These are phyloP conservation scores for Leishmania tropica DNA, from an alignment of 208 protist genomes.

Conservation along the genomic window DNA sequence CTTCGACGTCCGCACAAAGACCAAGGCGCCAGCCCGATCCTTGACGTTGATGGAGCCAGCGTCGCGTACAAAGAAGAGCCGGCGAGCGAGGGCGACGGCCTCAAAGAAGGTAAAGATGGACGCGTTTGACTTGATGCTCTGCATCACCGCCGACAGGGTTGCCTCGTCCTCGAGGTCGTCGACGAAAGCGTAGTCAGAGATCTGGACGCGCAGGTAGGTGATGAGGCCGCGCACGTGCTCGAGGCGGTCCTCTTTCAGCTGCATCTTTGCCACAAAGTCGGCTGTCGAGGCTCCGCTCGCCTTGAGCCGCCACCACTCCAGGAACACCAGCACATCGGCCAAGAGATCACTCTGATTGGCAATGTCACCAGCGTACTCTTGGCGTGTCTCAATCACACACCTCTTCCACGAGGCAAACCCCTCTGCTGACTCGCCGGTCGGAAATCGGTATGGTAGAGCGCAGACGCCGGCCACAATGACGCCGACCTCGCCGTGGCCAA, in stretches of 20 bases:
- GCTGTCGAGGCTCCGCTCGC: slow-evolving; percentile 41
- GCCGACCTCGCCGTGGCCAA: slow-evolving; percentile 80
- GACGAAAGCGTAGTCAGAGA: slow-evolving; percentile 86
- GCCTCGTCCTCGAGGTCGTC: slow-evolving; percentile 50
- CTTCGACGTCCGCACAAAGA: slow-evolving; percentile 90
- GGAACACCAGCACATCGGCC: slow-evolving; percentile 77
- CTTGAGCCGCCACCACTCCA: slow-evolving; percentile 73
- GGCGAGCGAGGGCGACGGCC: slow-evolving; percentile 60
- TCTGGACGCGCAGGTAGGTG: slow-evolving; percentile 67
- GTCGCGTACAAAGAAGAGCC: slow-evolving; percentile 74
- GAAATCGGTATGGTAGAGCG: slow-evolving; percentile 55
- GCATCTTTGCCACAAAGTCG: slow-evolving; percentile 43
- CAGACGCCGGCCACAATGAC: slow-evolving; percentile 65
- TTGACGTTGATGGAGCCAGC: slow-evolving; percentile 58
- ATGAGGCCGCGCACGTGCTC: slow-evolving; percentile 65
- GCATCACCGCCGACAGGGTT: slow-evolving; percentile 34
- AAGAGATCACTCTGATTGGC: slow-evolving; percentile 79
- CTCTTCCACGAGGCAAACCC: slow-evolving; percentile 40
- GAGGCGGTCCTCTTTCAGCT: slow-evolving; percentile 61
- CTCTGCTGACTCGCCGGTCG: slow-evolving; percentile 33
- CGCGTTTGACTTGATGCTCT: slow-evolving; percentile 53
- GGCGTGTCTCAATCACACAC: slow-evolving; percentile 46
- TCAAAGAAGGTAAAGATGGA: slow-evolving; percentile 76
- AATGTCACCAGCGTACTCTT: slow-evolving; percentile 71
- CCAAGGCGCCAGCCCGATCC: slow-evolving; percentile 67